A percentile compares a stretch with the other conserved stretches of the same genome.
Conservation (phyloP, 352 stramenopile species). For the Phytopythium helicoides region DNA sequence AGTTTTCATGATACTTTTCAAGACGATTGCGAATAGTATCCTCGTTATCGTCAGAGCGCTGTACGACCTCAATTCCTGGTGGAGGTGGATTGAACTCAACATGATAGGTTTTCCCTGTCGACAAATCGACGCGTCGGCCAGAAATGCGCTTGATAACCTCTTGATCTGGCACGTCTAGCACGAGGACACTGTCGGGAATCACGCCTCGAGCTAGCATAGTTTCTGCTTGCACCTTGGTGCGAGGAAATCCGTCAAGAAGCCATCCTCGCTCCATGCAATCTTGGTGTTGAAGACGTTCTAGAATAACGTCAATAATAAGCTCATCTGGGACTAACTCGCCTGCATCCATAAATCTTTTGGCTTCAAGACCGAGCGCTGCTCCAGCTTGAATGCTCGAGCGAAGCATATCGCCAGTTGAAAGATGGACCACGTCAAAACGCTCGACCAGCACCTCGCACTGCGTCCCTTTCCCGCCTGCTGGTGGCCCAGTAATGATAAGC, state of each 20-base stretch:
- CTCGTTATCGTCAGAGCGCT: slow-evolving; percentile 92
- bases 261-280: slow-evolving; percentile 88
- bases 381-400: slow-evolving; percentile 79
- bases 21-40: slow-evolving; percentile 89
- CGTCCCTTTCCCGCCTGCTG: slow-evolving; percentile 93
- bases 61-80: slow-evolving; percentile 58
- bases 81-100: slow-evolving; percentile 93
- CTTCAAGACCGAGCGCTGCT: slow-evolving; percentile 60
- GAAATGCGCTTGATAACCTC: slow-evolving; percentile 95
- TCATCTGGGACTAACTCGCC: slow-evolving; percentile 91
- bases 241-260: slow-evolving; percentile 94
- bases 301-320: slow-evolving; percentile 88
- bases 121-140: slow-evolving; percentile 93
- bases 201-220: slow-evolving; percentile 75
- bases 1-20: slow-evolving; percentile 78
- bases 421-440: slow-evolving; percentile 88
- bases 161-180: slow-evolving; percentile 93
- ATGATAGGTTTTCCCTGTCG: slow-evolving; percentile 94
- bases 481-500: slow-evolving; percentile 89
- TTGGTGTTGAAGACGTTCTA: slow-evolving; percentile 72
- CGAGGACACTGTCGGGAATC: slow-evolving; percentile 83
- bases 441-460: slow-evolving; percentile 92
- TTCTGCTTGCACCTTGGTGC: slow-evolving; percentile 84
- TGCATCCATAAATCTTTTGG: slow-evolving; percentile 89
- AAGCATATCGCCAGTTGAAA: slow-evolving; percentile 93